Percentiles rank a stretch among this genome's conserved stretches.
These are phyloP conservation scores for Carex kokanica DNA, from an alignment of 176 grass and related monocot species.

Conservation along the genomic window DNA sequence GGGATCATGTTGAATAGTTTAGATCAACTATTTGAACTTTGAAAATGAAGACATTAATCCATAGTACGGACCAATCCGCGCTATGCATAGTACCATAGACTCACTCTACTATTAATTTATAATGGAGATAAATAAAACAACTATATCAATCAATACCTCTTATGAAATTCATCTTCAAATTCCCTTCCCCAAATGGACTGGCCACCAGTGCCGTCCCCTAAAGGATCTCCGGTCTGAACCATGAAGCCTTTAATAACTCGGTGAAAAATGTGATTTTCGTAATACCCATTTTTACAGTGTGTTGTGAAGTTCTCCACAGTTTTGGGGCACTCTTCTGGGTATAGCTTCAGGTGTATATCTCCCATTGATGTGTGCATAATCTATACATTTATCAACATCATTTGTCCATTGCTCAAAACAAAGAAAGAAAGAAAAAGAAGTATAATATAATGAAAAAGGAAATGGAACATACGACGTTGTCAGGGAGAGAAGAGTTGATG, in stretches of 20 bases:
- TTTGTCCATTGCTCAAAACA: neutral
- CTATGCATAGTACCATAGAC: too few relatives aligned
- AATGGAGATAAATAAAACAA: neutral
- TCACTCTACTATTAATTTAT: neutral
- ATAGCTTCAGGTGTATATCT: slow-evolving; percentile 86
- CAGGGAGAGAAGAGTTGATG: slow-evolving; percentile 80
- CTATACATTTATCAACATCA: slow-evolving; percentile 36
- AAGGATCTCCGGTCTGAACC: slow-evolving; percentile 94
- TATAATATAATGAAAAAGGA: slow-evolving; percentile 1
- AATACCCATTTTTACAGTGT: slow-evolving; percentile 93
- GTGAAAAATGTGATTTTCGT: slow-evolving; percentile 97
- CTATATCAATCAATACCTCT: slow-evolving; percentile 49
- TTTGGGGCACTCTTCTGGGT: slow-evolving; percentile 98
- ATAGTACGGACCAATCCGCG: too few relatives aligned
- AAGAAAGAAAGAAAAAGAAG: slow-evolving; percentile 11
- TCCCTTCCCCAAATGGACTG: slow-evolving; percentile 98
- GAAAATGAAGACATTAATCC: too few relatives aligned
- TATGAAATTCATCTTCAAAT: slow-evolving; percentile 98
- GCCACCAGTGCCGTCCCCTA: slow-evolving; percentile 95
- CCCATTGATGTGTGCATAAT: slow-evolving; percentile 92
- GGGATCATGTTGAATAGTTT: too few relatives aligned
- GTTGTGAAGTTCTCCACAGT: slow-evolving; percentile 99
- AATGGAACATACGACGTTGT: slow-evolving; percentile 65
- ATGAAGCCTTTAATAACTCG: slow-evolving; percentile 98
- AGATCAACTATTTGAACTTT: too few relatives aligned